Evolutionary conservation across 179 eudicot species (phyloP).

Genomic region (Spergularia azorica): DNA sequence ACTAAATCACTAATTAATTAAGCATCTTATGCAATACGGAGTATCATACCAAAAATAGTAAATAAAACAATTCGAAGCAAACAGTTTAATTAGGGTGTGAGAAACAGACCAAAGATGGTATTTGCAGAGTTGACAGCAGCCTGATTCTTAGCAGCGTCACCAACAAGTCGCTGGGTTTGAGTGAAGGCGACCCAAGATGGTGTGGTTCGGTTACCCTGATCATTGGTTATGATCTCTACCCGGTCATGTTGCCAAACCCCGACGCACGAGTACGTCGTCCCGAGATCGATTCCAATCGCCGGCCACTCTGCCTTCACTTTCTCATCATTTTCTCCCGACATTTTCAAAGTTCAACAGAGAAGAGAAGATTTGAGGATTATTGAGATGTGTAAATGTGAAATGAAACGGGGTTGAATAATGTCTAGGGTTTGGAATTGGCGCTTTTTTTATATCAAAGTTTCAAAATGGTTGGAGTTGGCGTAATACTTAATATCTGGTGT

Average conservation of each 20-base stretch:
- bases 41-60: too few relatives aligned
- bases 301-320: not conserved
- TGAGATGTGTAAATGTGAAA: too few relatives aligned
- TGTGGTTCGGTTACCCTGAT: slow-evolving; percentile 13
- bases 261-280: slow-evolving; percentile 19
- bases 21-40: too few relatives aligned
- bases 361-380: too few relatives aligned
- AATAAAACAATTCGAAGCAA: too few relatives aligned
- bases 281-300: slow-evolving; percentile 16
- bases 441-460: too few relatives aligned
- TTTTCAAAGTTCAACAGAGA: not conserved
- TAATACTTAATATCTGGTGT: too few relatives aligned
- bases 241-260: slow-evolving; percentile 15
- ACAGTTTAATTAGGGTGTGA: not conserved
- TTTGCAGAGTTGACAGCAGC: not conserved
- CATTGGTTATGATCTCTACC: slow-evolving; percentile 14
- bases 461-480: too few relatives aligned
- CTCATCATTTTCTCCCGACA: not conserved
- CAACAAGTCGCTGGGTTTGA: not conserved
- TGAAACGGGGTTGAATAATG: too few relatives aligned
- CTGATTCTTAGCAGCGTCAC: slow-evolving; percentile 17
- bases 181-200: slow-evolving; percentile 21
- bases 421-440: too few relatives aligned
- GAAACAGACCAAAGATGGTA: slow-evolving; percentile 7
- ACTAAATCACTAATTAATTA: too few relatives aligned